Evolutionary conservation across 352 stramenopile genomes (phyloP).

Genomic region (Phytophthora sojae): DNA sequence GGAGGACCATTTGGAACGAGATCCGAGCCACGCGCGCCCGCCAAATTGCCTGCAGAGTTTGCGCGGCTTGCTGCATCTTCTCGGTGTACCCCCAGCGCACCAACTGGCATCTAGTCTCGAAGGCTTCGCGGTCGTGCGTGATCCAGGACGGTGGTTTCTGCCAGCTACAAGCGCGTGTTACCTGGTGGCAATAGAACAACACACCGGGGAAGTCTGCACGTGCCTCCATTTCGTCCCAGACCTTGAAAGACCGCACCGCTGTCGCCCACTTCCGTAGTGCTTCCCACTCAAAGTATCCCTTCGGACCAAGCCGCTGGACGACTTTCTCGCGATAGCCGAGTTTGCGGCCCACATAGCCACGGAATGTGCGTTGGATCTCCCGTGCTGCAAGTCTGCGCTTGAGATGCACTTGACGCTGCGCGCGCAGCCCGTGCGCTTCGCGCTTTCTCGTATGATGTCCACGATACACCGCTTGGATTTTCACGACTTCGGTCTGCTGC

Average conservation of each 20-base stretch:
- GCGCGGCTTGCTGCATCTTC: conserved; percentile 56
- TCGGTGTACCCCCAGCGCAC: conserved; percentile 73
- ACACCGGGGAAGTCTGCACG: conserved; percentile 54
- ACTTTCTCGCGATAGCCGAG: conserved; percentile 54
- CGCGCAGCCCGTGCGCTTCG: conserved; percentile 35
- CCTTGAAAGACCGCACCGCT: conserved; percentile 56
- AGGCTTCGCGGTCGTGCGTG: conserved; percentile 46
- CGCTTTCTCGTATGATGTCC: conserved; percentile 43
- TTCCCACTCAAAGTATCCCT: conserved; percentile 75
- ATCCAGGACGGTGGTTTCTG: conserved; percentile 68
- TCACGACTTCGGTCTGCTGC: conserved; percentile 47
- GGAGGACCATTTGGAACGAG: conserved; percentile 66
- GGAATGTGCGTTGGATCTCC: conserved; percentile 65
- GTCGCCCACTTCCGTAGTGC: conserved; percentile 36
- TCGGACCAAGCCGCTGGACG: conserved; percentile 54
- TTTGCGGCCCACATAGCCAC: conserved; percentile 54
- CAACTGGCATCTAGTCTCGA: conserved; percentile 63
- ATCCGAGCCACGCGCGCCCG: conserved; percentile 60
- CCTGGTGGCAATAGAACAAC: conserved; percentile 77
- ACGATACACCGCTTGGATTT: conserved; percentile 62
- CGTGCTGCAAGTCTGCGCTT: conserved; percentile 38
- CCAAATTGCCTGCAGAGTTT: conserved; percentile 65
- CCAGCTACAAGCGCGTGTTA: conserved; percentile 76
- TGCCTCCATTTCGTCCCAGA: conserved; percentile 81
- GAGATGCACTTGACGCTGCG: conserved; percentile 33